phyloP scores from a whole-genome alignment of 2,329 filamentous ascomycete genomes.

The Sclerotinia spermophila region DNA sequence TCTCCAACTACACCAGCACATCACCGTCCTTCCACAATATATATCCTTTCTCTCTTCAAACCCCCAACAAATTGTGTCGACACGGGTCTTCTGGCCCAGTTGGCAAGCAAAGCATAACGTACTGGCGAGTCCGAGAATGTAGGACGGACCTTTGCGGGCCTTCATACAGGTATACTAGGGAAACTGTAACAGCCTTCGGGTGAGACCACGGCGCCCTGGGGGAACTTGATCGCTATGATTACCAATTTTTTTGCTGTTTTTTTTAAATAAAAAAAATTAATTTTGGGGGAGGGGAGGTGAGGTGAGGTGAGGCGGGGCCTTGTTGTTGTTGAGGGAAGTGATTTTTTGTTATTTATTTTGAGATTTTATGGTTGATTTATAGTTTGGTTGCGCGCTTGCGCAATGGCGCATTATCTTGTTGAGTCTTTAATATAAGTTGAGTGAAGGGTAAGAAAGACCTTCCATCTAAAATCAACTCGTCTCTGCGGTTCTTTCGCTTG shows the following conservation, averaged over 20 bases:
- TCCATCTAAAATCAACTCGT: neutral
- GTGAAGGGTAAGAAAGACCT: neutral
- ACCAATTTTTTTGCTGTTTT: neutral
- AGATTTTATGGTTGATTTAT: too few species aligned
- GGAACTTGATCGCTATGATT: neutral
- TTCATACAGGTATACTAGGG: constrained; percentile 6
- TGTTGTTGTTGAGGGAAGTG: neutral
- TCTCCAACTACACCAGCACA: neutral
- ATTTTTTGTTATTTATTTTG: neutral
- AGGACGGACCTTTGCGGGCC: constrained; percentile 1
- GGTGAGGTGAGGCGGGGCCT: neutral
- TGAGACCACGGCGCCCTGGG: neutral
- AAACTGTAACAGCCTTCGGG: neutral
- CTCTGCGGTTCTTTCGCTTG: neutral
- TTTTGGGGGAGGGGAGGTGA: neutral
- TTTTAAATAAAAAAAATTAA: too few species aligned
- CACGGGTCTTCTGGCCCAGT: neutral
- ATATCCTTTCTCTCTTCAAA: neutral
- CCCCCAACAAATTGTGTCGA: neutral
- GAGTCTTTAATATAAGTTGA: neutral
- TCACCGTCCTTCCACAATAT: neutral
- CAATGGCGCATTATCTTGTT: neutral
- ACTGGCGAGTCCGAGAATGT: constrained; percentile 3
- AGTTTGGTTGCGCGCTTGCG: neutral
- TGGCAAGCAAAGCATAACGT: neutral